Evolutionary conservation across 805 yeast species (phyloP), one percentile per base, ranked within the genome.

Genomic region (Debaryomyces tyrocola): DNA sequence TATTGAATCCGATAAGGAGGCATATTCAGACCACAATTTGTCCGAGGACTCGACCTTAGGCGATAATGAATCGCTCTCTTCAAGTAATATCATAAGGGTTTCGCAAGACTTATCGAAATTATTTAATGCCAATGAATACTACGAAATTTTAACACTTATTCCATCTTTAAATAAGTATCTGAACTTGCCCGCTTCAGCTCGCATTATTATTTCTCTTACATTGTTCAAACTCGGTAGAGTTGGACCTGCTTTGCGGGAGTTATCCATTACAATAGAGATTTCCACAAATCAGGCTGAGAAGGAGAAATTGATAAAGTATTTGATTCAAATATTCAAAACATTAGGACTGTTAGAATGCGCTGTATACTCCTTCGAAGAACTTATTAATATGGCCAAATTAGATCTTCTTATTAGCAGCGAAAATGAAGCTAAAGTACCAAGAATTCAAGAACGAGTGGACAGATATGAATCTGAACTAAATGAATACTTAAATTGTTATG

Each of bases 181-280:
- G n/a, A 20, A 47, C 9, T 37, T 52, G 4, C 45, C 56, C 14
- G 15, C 42, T 29, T 35, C 47, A 9, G 48, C 49, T 20, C 46
- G 63, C 18, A 45, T 59, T 8, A 39, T 56, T 6, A 18, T 60
- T 7, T 53, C 63, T 4, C 44, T 58, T 10, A 48, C 59, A 2
- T 44, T 64, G 33, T 55, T 62, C 40, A 42, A 49, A 7, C 37
- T 64, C 11, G 69, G 70, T 1, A 43, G 69, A 15, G 33, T 48
- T 14, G 54, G 50, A 14, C 56, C 58, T 6, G 66, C 58, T 1
- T 44, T 63, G 11, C 44, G 70, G 20, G 62, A 62, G 40, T 41
- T 62, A 12, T 57, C 67, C 0, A 21, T 64, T 8, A 54, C 62
- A 2, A 56, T 63, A 11, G 70, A 64, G 39, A 37, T 50, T 20